Conservation (phyloP, 2,329 filamentous ascomycete genomes). For the Fusarium anthophilum region DNA sequence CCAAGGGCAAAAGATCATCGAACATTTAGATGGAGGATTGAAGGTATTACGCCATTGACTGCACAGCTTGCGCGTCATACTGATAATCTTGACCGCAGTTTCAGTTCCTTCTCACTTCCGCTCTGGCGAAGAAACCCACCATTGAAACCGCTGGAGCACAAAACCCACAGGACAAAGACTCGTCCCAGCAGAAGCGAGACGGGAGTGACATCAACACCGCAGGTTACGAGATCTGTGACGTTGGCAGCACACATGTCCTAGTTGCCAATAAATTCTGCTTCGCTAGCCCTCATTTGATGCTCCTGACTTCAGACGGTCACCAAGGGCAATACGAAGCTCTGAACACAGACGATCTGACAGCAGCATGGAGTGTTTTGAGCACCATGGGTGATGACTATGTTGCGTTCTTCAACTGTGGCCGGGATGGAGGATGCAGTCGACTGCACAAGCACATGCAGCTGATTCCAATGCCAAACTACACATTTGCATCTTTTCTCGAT, state of each 20-base stretch:
- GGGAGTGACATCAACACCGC: neutral
- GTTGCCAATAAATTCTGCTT: neutral
- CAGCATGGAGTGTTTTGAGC: neutral
- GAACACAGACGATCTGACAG: neutral
- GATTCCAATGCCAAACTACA: neutral
- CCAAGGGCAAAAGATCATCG: neutral
- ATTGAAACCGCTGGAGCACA: neutral
- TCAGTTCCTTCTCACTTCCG: neutral
- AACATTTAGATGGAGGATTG: neutral
- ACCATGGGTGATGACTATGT: neutral
- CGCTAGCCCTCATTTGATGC: neutral
- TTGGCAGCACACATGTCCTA: neutral
- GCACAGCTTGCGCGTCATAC: neutral
- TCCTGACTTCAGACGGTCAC: neutral
- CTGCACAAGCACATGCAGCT: constrained; percentile 7
- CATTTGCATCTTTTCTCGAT: neutral
- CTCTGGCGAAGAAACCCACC: neutral
- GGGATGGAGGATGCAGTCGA: constrained; percentile 1
- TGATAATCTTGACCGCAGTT: neutral
- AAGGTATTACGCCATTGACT: neutral
- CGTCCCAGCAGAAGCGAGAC: accelerated
- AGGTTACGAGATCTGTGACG: neutral
- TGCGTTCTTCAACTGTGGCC: neutral
- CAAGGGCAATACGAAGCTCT: neutral
- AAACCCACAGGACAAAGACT: accelerated